Evolutionary conservation across 768 basidiomycete species (phyloP), one percentile per base, ranked within the genome.

Genomic region (Boletus subcaerulescens): DNA sequence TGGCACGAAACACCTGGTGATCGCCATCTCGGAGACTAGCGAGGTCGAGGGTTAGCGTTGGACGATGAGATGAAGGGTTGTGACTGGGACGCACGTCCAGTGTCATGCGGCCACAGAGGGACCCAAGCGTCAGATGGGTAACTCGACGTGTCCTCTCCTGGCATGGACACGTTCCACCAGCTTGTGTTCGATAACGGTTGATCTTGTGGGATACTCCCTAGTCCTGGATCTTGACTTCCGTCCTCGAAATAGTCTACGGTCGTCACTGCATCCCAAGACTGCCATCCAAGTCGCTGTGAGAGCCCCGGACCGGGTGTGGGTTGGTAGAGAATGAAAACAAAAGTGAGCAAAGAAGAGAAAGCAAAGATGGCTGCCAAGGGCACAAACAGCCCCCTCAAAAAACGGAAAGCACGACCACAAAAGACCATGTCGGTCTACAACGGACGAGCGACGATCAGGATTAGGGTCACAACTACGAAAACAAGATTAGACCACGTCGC

Each of bases 261-360:
- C 3, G 72, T 68, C 0, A 93, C 76, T 4, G 80, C 64, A 42
- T 90, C 93, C 91, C 91, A 96, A 8, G 87, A 79, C 63, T 95
- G 93, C 93, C 93, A 95, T 29, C 92, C 92, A 18, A 97, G 74
- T 43, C 81, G 79, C 63, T 92, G 89, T 14, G 78, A 67, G 14
- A 78, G 68, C 1, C 89, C 89, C 17, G 89, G 89, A 3, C 89
- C 89, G 2, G 77, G 76, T 11, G 80, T 81, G 4, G 89, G 90
- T 66, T 91, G 89, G 63, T 92, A 88, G 32, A 96, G 83, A 20
- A 93, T 75, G 64, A 92, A 91, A 33, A 91, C 73, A 66, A 86
- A 88, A 2, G 84, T 82, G 50, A 95, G 85, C 41, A 91, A 76
- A 53, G 79, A 80, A 15, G 83, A 83, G 72, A 96, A 89, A 13